Evolutionary conservation across 202 grass and related monocot genomes (phyloP).

Genomic region (Carex sylvatica): DNA sequence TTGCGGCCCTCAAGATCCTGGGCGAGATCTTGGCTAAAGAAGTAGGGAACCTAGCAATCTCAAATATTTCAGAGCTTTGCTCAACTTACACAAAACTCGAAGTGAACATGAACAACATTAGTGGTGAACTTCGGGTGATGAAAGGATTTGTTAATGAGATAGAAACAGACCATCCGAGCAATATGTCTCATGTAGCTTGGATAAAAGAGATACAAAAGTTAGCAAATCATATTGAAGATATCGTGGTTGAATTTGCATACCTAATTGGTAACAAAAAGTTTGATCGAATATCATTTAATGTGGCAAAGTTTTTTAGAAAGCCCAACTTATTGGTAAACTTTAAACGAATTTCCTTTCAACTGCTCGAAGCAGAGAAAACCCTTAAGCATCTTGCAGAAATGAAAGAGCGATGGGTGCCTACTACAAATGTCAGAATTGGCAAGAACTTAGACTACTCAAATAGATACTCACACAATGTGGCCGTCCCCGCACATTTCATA

Average conservation of each 20-base stretch:
- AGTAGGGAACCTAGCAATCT: too few species aligned
- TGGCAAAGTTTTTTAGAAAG: background rate
- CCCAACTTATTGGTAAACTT: background rate
- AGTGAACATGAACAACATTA: background rate
- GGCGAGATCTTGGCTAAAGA: too few species aligned
- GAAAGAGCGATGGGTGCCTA: conserved; percentile 16
- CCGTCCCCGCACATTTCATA: conserved; percentile 25
- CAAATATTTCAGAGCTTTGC: too few species aligned
- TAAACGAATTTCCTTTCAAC: background rate
- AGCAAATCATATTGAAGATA: conserved; percentile 33
- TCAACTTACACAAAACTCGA: background rate
- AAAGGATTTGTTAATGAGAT: background rate
- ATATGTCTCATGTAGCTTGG: background rate
- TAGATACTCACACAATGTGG: background rate
- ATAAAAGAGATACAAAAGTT: background rate
- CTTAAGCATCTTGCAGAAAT: conserved; percentile 27
- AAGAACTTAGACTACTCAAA: background rate
- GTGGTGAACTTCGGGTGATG: background rate
- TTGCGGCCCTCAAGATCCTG: too few species aligned
- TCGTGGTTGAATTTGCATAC: conserved; percentile 25
- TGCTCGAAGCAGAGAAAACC: conserved; percentile 3
- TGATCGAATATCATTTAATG: background rate
- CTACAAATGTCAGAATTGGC: background rate
- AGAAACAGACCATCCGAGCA: background rate
- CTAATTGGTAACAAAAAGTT: background rate